Base-by-base conservation (phyloP, 2,329 filamentous ascomycete genomes). In the Tolypocladium guangdongense region DNA sequence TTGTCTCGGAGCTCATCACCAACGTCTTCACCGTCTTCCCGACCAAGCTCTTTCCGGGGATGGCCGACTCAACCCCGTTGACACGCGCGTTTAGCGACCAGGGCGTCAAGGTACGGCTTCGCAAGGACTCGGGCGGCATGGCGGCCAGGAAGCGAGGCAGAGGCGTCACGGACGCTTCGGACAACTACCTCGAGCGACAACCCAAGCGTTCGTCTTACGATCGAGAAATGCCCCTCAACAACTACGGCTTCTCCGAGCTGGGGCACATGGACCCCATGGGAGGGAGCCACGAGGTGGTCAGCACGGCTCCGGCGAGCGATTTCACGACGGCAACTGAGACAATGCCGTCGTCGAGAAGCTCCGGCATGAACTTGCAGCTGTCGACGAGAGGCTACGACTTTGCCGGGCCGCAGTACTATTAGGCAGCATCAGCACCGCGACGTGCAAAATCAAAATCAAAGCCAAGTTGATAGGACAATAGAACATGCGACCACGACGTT, bases 61-160 rank as follows among this genome's bases (percentile, higher is more conserved):
- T 93, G 80, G 77, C 81, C 47, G 87, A 92, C 67, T 95, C 89
- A 2, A 93, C 89, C 0, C 83, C 84, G 59, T 71, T 95, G 45
- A 93, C 90, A 1, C 80, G 88, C 51, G 84, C 86, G 0, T 92
- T 96, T 67, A 87, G 87, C 58, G 90, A 95, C 62, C 90, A 95
- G 66, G 90, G 90, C 10, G 88, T 95, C 16, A 84, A 89, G 51
- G 73, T 96, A 35, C 80, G 90, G 51, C 77, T 95, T 48, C 82
- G 90, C 52, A 95, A 95, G 66, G 90, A 95, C 67, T 86, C 88
- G 46, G 78, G 88, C 54, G 78, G 78, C 22, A 71, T 73, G 59
- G 73, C 70, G 6, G 76, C 74, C 20, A 70, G 74, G 54, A 80
- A 77, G 63, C 70, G 73, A 32, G 75, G 66, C 53, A 66, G 57